These are phyloP conservation scores for Rhodotorula babjevae DNA, from an alignment of 768 basidiomycete species.

Conservation along the genomic window DNA sequence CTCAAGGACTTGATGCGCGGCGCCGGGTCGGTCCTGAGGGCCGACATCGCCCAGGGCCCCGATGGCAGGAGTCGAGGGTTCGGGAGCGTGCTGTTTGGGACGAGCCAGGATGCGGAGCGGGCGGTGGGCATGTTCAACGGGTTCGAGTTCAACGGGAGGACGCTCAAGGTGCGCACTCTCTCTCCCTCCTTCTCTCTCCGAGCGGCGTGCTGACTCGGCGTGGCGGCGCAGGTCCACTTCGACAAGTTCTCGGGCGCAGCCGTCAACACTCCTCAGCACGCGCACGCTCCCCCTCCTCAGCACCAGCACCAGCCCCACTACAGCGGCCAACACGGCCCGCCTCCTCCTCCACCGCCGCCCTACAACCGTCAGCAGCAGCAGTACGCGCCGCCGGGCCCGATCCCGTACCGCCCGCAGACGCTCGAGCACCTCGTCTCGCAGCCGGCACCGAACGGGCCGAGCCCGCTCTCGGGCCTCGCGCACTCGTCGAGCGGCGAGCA, in stretches of 20 bases:
- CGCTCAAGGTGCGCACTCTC: slow-evolving; percentile 12
- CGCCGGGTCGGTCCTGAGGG: slow-evolving; percentile 81
- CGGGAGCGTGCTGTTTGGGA: slow-evolving; percentile 82
- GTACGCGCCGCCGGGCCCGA: not conserved
- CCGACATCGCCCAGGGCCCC: slow-evolving; percentile 79
- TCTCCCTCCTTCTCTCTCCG: not conserved
- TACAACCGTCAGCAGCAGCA: not conserved
- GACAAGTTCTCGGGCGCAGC: slow-evolving; percentile 60
- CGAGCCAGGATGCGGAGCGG: slow-evolving; percentile 73
- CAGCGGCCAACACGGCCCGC: not conserved
- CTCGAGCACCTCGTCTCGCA: not conserved
- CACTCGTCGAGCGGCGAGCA: not conserved
- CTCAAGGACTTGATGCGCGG: slow-evolving; percentile 91
- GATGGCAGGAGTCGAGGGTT: slow-evolving; percentile 89
- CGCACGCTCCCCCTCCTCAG: not conserved
- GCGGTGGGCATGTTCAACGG: slow-evolving; percentile 87
- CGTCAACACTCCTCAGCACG: not conserved
- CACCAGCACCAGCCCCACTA: not conserved
- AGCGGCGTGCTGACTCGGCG: not conserved
- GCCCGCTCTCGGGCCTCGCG: not conserved
- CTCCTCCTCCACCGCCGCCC: not conserved
- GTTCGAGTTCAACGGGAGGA: slow-evolving; percentile 52
- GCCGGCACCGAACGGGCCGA: not conserved
- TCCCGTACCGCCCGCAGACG: not conserved
- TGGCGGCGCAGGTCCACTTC: slow-evolving; percentile 66